Base-by-base conservation (phyloP, 148 eudicot species). In the Rhododendron kiyosumense region DNA sequence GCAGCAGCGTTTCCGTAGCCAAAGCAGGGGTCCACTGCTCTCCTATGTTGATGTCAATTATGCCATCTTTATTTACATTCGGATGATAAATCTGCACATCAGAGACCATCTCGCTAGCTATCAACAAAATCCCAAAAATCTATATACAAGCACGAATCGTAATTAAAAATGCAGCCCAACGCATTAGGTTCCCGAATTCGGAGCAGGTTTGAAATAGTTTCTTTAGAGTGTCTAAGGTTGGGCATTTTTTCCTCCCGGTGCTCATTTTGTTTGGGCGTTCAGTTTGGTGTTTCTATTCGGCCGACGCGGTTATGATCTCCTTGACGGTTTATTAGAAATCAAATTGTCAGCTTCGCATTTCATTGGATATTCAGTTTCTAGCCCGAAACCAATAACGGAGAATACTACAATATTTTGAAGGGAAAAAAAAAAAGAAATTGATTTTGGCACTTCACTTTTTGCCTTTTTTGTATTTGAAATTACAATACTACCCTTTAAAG, bases 41-140 rank as follows among this genome's bases (percentile, higher is more conserved):
- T 82, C 74, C 30, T 0, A 82, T 82, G 73, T 61, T 15, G 49
- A 82, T 36, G 54, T 34, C 7, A 34, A 82, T 61, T 38, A 1
- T 22, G 30, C 84, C 84, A 82, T 82, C 84, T 61, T 36, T 8
- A 11, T 5, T 24, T 32, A 82, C 36, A 24, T 82, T 59, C 61
- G 84, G 84, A 82, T 82, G 84, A 61, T 82, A 82, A 59, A 82
- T n/a, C 84, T 82, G 84, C 84, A 10, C 18, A 81, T 32, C 38
- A 52, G 1, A 52, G 3, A 52, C 83, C 65, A 45, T 43, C 34
- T 15, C 81, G 0, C 32, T 11, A 46, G 4, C 32, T 11, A 46
- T 78, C 81, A 78, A 78, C 7, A 8, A 49, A 78, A 22, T 80
- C 22, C 13, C 43, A 49, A 46, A 30, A 54, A 28, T 51, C 43